Conservation (phyloP, 148 eudicot species). For the Spergularia marina region DNA sequence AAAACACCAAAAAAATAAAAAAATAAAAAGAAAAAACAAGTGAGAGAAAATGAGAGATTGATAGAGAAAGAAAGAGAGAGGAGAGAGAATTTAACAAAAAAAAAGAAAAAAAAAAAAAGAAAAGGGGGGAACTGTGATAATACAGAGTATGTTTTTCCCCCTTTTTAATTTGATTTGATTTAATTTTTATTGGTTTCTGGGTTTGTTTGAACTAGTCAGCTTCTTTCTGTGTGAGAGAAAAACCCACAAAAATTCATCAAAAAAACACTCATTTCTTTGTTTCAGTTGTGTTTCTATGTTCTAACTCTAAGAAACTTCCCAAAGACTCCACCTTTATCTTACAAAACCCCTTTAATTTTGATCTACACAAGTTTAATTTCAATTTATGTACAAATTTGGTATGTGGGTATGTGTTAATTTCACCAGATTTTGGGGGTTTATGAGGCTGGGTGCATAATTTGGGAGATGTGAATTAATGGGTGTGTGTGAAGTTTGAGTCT, state of each 20-base stretch:
- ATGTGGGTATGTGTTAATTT: conserved; percentile 38
- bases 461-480: conserved; percentile 20
- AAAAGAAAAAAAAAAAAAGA: background rate
- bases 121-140: conserved; percentile 21
- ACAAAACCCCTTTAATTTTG: conserved; percentile 32
- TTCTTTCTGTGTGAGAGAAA: conserved; percentile 19
- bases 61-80: conserved; percentile 5
- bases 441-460: conserved; percentile 25
- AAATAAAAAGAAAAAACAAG: conserved; percentile 8
- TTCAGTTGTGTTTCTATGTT: background rate
- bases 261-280: conserved; percentile 1
- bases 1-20: background rate
- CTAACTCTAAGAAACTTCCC: conserved; percentile 14
- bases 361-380: conserved; percentile 35
- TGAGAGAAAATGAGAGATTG: conserved; percentile 32
- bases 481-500: conserved; percentile 14
- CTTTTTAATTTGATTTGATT: background rate
- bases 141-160: conserved; percentile 34
- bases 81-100: background rate
- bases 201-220: conserved; percentile 60
- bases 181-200: conserved; percentile 22
- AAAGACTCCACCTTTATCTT: conserved; percentile 6
- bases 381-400: conserved; percentile 20
- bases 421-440: conserved; percentile 25
- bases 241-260: background rate